phyloP scores from a whole-genome alignment of 305 asterid genomes.

The Fraxinus xanthoxyloides region DNA sequence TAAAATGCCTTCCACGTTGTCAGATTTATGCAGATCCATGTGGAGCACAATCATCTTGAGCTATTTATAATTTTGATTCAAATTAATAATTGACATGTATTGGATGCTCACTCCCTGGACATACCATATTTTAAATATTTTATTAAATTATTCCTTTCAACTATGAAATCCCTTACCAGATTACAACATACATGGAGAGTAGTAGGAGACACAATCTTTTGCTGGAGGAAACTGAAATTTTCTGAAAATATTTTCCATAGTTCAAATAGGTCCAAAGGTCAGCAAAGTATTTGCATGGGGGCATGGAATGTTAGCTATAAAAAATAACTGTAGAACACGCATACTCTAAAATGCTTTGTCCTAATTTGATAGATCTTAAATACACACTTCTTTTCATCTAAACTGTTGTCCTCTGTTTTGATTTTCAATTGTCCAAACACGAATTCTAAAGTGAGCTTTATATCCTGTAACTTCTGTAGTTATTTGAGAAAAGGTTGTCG shows the following conservation, averaged over 20 bases:
- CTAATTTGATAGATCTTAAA: not conserved
- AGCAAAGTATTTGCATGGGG: not conserved
- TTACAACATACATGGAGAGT: not conserved
- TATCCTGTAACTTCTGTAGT: not conserved
- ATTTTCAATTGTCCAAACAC: not conserved
- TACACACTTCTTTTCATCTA: not conserved
- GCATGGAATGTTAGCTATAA: not conserved
- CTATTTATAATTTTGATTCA: not conserved
- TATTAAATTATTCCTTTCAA: not conserved
- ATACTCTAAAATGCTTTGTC: not conserved
- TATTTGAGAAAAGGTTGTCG: not conserved
- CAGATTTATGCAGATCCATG: not conserved
- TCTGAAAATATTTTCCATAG: not conserved
- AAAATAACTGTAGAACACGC: not conserved
- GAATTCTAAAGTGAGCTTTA: not conserved
- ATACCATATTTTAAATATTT: not conserved
- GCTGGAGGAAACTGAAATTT: not conserved
- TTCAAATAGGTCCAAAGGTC: not conserved
- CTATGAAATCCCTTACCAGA: not conserved
- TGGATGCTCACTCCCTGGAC: not conserved
- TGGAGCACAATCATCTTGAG: not conserved
- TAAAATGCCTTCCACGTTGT: not conserved
- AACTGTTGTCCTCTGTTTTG: not conserved
- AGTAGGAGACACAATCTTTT: not conserved
- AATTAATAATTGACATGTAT: not conserved